These are phyloP conservation scores for Aureobasidium musti DNA, from an alignment of 2,329 filamentous ascomycete genomes.

Conservation along the genomic window DNA sequence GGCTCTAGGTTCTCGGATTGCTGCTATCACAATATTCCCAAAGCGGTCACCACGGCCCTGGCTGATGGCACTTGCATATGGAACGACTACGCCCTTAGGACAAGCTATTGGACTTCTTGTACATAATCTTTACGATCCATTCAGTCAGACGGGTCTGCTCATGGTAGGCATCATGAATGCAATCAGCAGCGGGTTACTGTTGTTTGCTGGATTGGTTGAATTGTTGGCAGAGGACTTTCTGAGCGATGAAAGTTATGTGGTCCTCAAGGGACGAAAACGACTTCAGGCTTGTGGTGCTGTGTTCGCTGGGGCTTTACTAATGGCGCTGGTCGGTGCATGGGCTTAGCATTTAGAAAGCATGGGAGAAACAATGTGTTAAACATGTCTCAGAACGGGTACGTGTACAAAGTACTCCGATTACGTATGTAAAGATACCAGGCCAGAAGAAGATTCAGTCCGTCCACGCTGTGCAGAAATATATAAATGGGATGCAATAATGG, in stretches of 20 bases:
- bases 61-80: slow-evolving; percentile 65
- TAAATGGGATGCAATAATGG: not conserved
- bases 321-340: slow-evolving; percentile 69
- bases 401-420: not conserved
- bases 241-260: slow-evolving; percentile 64
- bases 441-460: not conserved
- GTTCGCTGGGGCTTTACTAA: slow-evolving; percentile 60
- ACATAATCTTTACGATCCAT: slow-evolving; percentile 55
- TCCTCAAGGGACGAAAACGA: slow-evolving; percentile 59
- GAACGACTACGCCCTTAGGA: slow-evolving; percentile 57
- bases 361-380: not conserved
- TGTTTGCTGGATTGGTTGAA: slow-evolving; percentile 55
- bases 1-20: slow-evolving; percentile 70
- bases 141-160: slow-evolving; percentile 51
- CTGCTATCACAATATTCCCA: slow-evolving; percentile 69
- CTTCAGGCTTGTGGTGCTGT: slow-evolving; percentile 65
- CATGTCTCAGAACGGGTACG: not conserved
- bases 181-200: slow-evolving; percentile 50
- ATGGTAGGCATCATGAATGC: slow-evolving; percentile 56
- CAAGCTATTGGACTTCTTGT: slow-evolving; percentile 54
- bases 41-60: slow-evolving; percentile 72
- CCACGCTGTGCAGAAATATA: not conserved
- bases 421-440: not conserved
- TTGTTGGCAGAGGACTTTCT: slow-evolving; percentile 56
- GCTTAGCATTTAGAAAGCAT: slow-evolving; percentile 46